These are phyloP conservation scores for Paratinospora sagittata DNA, from an alignment of 164 flowering plant species.

Conservation along the genomic window DNA sequence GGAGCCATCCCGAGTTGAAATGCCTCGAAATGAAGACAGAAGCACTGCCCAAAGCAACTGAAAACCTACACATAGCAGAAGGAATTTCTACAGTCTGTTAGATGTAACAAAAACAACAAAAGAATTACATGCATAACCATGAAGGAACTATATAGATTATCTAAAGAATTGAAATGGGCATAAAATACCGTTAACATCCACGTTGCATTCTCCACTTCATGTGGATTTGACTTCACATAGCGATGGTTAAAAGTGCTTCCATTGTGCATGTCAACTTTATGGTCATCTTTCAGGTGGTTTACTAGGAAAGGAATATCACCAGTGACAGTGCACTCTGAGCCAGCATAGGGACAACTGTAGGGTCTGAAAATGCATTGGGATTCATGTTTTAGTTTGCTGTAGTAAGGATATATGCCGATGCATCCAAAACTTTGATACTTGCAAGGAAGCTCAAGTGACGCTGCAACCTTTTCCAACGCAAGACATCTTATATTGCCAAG, in stretches of 20 bases:
- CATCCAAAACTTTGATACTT: slow-evolving; percentile 84
- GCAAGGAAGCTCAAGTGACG: slow-evolving; percentile 91
- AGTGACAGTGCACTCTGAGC: slow-evolving; percentile 79
- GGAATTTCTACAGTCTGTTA: slow-evolving; percentile 15
- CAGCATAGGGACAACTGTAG: slow-evolving; percentile 91
- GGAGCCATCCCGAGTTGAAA: slow-evolving; percentile 56
- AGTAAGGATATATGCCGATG: slow-evolving; percentile 74
- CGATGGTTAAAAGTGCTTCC: slow-evolving; percentile 94
- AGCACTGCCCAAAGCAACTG: slow-evolving; percentile 59
- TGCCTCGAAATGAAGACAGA: slow-evolving; percentile 63
- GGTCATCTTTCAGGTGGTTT: slow-evolving; percentile 77
- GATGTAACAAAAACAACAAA: slow-evolving; percentile 6
- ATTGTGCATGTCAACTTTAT: slow-evolving; percentile 90
- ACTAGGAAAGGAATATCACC: slow-evolving; percentile 84
- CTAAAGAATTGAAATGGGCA: not conserved
- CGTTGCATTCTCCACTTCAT: slow-evolving; percentile 89
- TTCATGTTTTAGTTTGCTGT: slow-evolving; percentile 93
- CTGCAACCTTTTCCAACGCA: slow-evolving; percentile 89
- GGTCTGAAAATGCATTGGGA: slow-evolving; percentile 71
- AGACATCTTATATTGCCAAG: slow-evolving; percentile 93
- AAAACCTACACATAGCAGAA: slow-evolving; percentile 40
- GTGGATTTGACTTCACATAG: slow-evolving; percentile 90
- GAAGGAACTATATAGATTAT: not conserved
- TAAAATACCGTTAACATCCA: slow-evolving; percentile 87
- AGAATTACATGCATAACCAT: not conserved